Evolutionary conservation across 148 eudicot genomes (phyloP).

Genomic region (Hydrangea macrophylla): DNA sequence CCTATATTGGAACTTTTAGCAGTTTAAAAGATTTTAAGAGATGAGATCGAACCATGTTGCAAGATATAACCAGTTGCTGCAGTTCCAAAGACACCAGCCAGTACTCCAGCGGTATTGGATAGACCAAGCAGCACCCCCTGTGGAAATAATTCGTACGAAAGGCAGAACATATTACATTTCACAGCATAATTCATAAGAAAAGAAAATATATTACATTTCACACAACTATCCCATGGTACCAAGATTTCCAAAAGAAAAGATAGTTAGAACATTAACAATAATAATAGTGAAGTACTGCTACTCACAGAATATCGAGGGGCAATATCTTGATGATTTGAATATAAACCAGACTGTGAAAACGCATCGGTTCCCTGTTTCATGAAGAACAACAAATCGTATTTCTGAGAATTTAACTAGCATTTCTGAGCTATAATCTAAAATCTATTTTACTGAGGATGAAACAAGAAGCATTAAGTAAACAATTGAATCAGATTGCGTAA

Average conservation of each 20-base stretch:
- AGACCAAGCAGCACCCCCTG: constrained; percentile 94
- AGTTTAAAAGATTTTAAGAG: constrained; percentile 1
- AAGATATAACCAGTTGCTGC: constrained; percentile 95
- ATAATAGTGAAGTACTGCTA: neutral
- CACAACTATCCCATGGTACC: neutral
- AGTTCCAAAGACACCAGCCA: constrained; percentile 90
- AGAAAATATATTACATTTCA: neutral
- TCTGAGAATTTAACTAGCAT: neutral
- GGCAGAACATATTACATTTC: neutral
- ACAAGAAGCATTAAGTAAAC: neutral
- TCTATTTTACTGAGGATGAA: neutral
- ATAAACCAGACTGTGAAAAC: constrained; percentile 92
- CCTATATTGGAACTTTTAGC: neutral
- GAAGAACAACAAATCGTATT: neutral
- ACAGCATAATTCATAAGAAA: too few relatives aligned
- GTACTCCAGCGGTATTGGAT: constrained; percentile 94
- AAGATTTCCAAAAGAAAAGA: neutral
- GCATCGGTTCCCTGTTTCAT: constrained; percentile 84
- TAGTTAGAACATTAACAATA: neutral
- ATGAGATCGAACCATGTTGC: constrained; percentile 70
- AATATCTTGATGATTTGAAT: constrained; percentile 96
- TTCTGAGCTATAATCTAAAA: neutral
- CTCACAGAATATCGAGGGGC: constrained; percentile 96
- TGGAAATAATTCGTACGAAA: constrained; percentile 5
- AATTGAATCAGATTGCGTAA: neutral